Evolutionary conservation across 345 rosid genomes (phyloP).

Genomic region (Hypericum perforatum): DNA sequence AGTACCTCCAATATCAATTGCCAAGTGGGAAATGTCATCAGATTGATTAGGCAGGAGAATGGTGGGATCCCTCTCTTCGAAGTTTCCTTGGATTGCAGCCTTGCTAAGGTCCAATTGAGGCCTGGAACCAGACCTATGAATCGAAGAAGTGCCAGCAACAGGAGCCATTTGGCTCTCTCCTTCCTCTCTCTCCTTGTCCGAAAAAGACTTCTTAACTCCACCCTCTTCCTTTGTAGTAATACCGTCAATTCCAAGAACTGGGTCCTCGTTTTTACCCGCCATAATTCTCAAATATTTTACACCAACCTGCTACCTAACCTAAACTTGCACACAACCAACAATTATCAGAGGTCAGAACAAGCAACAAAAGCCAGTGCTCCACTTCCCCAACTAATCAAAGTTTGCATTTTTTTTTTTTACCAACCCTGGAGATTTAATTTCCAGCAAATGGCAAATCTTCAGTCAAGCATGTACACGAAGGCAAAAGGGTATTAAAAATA

Average conservation of each 20-base stretch:
- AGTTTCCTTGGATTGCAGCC: slow-evolving; percentile 91
- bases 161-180: slow-evolving; percentile 66
- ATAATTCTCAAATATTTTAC: slow-evolving; percentile 20
- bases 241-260: slow-evolving; percentile 36
- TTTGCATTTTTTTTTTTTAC: no score
- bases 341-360: neutral
- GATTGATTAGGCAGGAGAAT: slow-evolving; percentile 94
- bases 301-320: slow-evolving; percentile 19
- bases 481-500: no score
- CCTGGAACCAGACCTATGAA: slow-evolving; percentile 85
- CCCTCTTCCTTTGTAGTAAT: slow-evolving; percentile 14
- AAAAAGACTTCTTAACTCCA: slow-evolving; percentile 9
- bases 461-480: no score
- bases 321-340: slow-evolving; percentile 15
- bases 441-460: no score
- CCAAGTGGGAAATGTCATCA: slow-evolving; percentile 92
- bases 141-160: slow-evolving; percentile 36
- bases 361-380: no score
- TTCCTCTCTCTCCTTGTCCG: slow-evolving; percentile 24
- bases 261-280: slow-evolving; percentile 32
- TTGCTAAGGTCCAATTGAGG: slow-evolving; percentile 95
- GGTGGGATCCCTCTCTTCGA: slow-evolving; percentile 88
- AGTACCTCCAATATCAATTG: slow-evolving; percentile 94
- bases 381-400: no score
- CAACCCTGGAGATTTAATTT: no score